Conservation (phyloP, 192 early-diverging fungal species). For the Geosiphon pyriformis region DNA sequence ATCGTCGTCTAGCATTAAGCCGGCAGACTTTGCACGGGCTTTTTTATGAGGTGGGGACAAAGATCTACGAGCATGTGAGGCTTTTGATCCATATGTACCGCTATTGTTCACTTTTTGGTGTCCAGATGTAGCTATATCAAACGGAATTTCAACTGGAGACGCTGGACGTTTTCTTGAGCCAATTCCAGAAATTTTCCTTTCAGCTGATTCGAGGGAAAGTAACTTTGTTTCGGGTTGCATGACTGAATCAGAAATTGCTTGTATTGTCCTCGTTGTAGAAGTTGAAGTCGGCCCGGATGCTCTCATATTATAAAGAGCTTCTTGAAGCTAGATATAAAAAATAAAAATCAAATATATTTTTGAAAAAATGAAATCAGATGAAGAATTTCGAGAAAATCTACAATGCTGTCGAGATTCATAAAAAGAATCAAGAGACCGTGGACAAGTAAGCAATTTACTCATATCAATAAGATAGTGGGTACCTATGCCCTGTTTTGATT, state of each 20-base stretch:
- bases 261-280: slow-evolving; percentile 26
- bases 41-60: slow-evolving; percentile 27
- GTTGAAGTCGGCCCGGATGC: slow-evolving; percentile 34
- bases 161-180: slow-evolving; percentile 24
- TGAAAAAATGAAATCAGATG: slow-evolving; percentile 2
- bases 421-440: too few relatives aligned
- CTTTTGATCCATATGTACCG: slow-evolving; percentile 5
- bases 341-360: neutral
- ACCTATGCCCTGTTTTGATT: too few relatives aligned
- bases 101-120: slow-evolving; percentile 11
- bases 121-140: slow-evolving; percentile 7
- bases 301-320: slow-evolving; percentile 41
- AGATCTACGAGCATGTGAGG: slow-evolving; percentile 8
- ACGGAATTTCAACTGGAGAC: slow-evolving; percentile 10
- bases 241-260: slow-evolving; percentile 22
- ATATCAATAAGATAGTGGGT: too few relatives aligned
- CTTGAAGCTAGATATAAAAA: slow-evolving; percentile 32
- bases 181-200: slow-evolving; percentile 4
- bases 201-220: neutral
- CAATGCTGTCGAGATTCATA: neutral
- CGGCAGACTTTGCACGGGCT: slow-evolving; percentile 11
- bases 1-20: slow-evolving; percentile 8
- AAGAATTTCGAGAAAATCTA: slow-evolving; percentile 2
- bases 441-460: too few relatives aligned
- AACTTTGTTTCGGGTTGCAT: slow-evolving; percentile 28